Conservation (phyloP, 148 eudicot species). For the Drosera capensis region DNA sequence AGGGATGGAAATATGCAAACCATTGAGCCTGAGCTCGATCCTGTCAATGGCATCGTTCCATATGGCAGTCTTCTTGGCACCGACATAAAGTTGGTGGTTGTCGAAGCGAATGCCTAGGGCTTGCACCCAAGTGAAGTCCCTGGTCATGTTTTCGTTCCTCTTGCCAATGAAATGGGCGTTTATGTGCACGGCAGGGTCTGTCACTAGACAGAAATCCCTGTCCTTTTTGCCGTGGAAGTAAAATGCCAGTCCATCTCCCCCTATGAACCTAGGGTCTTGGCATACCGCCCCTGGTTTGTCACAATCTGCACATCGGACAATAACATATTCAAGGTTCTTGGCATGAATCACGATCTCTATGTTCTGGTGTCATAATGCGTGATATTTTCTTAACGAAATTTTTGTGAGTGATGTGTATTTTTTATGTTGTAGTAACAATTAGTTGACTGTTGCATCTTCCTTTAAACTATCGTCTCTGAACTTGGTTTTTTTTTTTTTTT, state of each 20-base stretch:
- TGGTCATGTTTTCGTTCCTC: constrained; percentile 4
- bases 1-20: constrained; percentile 19
- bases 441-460: too few relatives aligned
- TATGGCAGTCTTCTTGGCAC: constrained; percentile 18
- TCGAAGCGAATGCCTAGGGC: constrained; percentile 17
- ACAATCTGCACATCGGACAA: constrained; percentile 8
- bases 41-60: constrained; percentile 25
- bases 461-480: too few relatives aligned
- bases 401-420: too few relatives aligned
- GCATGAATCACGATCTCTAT: neutral
- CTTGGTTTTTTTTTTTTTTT: too few relatives aligned
- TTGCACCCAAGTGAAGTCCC: constrained; percentile 21
- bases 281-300: constrained; percentile 19
- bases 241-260: constrained; percentile 9
- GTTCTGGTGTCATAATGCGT: too few relatives aligned
- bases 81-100: constrained; percentile 17
- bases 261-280: constrained; percentile 11
- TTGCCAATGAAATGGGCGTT: constrained; percentile 15
- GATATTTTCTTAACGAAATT: too few relatives aligned
- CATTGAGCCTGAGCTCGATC: constrained; percentile 14
- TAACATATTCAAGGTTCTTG: neutral
- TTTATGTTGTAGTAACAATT: neutral
- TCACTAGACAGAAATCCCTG: constrained; percentile 8
- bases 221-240: constrained; percentile 14
- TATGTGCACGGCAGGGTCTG: constrained; percentile 12